A percentile compares a stretch with the other conserved stretches of the same genome.
Evolutionary conservation across 2,329 filamentous ascomycete genomes (phyloP).

Genomic region (Mariannaea elegans): DNA sequence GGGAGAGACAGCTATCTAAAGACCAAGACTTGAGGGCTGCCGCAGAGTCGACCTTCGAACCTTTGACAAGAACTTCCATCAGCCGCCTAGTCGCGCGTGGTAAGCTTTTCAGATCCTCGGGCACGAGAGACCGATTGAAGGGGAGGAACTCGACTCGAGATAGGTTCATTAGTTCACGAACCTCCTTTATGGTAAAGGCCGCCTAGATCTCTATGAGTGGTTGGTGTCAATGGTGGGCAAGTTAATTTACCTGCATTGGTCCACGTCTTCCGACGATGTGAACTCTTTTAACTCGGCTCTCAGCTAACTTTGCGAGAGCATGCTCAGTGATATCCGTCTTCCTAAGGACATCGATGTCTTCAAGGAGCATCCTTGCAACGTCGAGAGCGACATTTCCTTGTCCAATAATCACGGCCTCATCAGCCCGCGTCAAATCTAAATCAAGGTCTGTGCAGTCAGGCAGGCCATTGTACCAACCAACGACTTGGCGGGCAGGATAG

Average conservation of each 20-base stretch:
- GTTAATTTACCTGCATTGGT: conserved; percentile 74
- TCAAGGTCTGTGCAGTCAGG: conserved; percentile 79
- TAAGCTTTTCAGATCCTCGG: conserved; percentile 72
- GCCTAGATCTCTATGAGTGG: conserved; percentile 60
- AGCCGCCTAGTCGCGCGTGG: conserved; percentile 80
- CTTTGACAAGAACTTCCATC: conserved; percentile 83
- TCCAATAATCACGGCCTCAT: conserved; percentile 88
- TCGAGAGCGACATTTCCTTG: conserved; percentile 97
- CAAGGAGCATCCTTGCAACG: conserved; percentile 86
- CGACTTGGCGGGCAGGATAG: conserved; percentile 89
- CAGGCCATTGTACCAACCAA: conserved; percentile 98
- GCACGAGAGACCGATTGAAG: conserved; percentile 72
- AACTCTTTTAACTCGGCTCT: conserved; percentile 80
- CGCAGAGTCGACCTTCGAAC: conserved; percentile 62
- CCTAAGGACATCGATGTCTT: conserved; percentile 75
- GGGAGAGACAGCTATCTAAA: conserved; percentile 85
- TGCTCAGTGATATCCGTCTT: conserved; percentile 90
- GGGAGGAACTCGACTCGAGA: conserved; percentile 76
- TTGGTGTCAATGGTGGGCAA: neutral
- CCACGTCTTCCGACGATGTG: conserved; percentile 90
- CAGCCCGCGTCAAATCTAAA: conserved; percentile 78
- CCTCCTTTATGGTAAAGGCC: conserved; percentile 94
- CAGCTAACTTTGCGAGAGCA: conserved; percentile 77
- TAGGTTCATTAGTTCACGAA: conserved; percentile 86
- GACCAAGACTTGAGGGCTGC: conserved; percentile 77